A percentile compares a stretch with the other conserved stretches of the same genome.
These are phyloP conservation scores for Phytopythium helicoides DNA, from an alignment of 352 stramenopile species.

Conservation along the genomic window DNA sequence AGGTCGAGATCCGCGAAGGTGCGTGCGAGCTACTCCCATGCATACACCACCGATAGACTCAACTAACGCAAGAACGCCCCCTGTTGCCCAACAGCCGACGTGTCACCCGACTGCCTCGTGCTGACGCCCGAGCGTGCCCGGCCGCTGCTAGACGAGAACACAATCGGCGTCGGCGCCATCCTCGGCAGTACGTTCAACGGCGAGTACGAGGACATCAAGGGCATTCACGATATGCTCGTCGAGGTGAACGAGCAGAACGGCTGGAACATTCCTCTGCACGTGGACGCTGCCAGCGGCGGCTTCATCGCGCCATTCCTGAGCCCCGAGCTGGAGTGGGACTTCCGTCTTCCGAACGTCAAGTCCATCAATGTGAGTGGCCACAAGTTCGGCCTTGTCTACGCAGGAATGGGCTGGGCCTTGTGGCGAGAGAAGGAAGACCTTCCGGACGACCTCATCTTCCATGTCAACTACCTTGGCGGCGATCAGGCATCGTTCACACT, in stretches of 20 bases:
- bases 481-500: slow-evolving; percentile 92
- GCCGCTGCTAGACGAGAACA: slow-evolving; percentile 90
- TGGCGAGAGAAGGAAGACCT: slow-evolving; percentile 84
- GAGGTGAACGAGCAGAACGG: slow-evolving; percentile 82
- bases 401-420: slow-evolving; percentile 91
- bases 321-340: slow-evolving; percentile 89
- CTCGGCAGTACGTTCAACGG: slow-evolving; percentile 92
- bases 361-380: slow-evolving; percentile 94
- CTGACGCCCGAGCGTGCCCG: slow-evolving; percentile 79
- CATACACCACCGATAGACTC: too few relatives aligned
- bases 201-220: slow-evolving; percentile 91
- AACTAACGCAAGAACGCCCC: too few relatives aligned
- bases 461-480: slow-evolving; percentile 91
- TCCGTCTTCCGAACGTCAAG: slow-evolving; percentile 89
- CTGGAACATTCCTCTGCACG: slow-evolving; percentile 88
- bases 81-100: slow-evolving; percentile 36
- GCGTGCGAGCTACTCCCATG: too few relatives aligned
- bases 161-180: slow-evolving; percentile 90
- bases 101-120: slow-evolving; percentile 83
- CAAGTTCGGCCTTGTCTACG: slow-evolving; percentile 93
- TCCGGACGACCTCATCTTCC: slow-evolving; percentile 87
- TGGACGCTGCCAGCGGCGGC: slow-evolving; percentile 89
- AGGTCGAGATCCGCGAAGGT: slow-evolving; percentile 87
- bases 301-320: slow-evolving; percentile 92
- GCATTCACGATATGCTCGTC: slow-evolving; percentile 86